Evolutionary conservation across 208 protist genomes (phyloP).

Genomic region (Acanthamoeba castellanii): DNA sequence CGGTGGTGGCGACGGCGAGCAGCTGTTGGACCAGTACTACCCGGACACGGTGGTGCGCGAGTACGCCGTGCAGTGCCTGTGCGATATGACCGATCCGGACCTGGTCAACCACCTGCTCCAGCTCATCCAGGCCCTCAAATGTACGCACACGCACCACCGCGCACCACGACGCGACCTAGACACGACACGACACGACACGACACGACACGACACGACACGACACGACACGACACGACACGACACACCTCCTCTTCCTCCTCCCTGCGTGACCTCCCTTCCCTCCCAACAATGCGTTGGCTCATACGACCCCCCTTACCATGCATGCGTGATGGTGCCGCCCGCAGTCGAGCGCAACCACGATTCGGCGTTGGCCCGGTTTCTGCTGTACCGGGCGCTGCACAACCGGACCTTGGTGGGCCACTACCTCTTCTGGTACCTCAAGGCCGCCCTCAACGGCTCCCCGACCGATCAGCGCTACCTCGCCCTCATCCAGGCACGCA

Average conservation of each 20-base stretch:
- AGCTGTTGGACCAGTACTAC: slow-evolving; percentile 89
- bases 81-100: slow-evolving; percentile 83
- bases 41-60: slow-evolving; percentile 85
- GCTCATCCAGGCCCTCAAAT: slow-evolving; percentile 90
- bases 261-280: no score
- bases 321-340: neutral
- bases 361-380: slow-evolving; percentile 87
- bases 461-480: slow-evolving; percentile 80
- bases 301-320: neutral
- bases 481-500: neutral
- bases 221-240: slow-evolving; percentile 62
- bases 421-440: slow-evolving; percentile 90
- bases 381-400: slow-evolving; percentile 88
- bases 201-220: no score
- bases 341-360: slow-evolving; percentile 89
- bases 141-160: neutral
- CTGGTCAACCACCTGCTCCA: slow-evolving; percentile 86
- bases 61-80: slow-evolving; percentile 85
- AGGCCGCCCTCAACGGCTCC: slow-evolving; percentile 84
- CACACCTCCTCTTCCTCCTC: no score
- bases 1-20: slow-evolving; percentile 58
- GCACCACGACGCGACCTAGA: neutral
- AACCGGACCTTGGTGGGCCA: slow-evolving; percentile 85
- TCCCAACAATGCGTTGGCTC: neutral
- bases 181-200: no score